Conservation (phyloP, 495 filamentous ascomycete species). For the Pseudomonodictys pantanalensis region DNA sequence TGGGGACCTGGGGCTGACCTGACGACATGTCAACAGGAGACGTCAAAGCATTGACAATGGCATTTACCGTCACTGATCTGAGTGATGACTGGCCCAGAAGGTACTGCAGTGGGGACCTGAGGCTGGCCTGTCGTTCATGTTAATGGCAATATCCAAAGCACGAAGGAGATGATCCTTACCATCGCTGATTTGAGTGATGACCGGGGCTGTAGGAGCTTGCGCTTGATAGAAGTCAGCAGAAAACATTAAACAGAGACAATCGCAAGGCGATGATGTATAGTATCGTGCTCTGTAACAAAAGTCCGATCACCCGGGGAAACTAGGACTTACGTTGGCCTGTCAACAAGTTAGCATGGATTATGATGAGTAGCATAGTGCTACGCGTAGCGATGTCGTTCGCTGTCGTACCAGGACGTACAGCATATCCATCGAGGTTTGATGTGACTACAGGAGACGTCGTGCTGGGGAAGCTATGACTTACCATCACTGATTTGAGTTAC, state of each 20-base stretch:
- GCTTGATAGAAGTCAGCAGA: no score
- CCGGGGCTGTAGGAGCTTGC: not conserved
- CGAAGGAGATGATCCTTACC: conserved; percentile 30
- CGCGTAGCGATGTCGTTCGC: not conserved
- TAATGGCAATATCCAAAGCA: no score
- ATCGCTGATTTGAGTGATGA: not conserved
- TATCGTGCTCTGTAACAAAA: no score
- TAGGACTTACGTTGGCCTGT: not conserved
- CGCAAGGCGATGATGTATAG: no score
- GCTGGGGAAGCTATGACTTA: not conserved
- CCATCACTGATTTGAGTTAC: conserved; percentile 4
- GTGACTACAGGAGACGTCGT: not conserved
- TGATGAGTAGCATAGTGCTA: not conserved
- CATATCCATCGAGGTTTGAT: not conserved
- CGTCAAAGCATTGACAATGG: no score
- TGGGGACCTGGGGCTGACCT: conserved; percentile 11
- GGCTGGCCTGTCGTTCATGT: conserved; percentile 1
- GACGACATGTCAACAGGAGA: no score
- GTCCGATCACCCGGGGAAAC: no score
- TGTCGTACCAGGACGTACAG: not conserved
- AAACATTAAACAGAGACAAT: no score
- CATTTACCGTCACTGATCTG: conserved; percentile 34
- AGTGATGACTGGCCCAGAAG: not conserved
- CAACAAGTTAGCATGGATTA: not conserved
- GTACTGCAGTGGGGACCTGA: conserved; percentile 4